Conservation (phyloP, 352 stramenopile species). For the Aphanomyces stellatus region DNA sequence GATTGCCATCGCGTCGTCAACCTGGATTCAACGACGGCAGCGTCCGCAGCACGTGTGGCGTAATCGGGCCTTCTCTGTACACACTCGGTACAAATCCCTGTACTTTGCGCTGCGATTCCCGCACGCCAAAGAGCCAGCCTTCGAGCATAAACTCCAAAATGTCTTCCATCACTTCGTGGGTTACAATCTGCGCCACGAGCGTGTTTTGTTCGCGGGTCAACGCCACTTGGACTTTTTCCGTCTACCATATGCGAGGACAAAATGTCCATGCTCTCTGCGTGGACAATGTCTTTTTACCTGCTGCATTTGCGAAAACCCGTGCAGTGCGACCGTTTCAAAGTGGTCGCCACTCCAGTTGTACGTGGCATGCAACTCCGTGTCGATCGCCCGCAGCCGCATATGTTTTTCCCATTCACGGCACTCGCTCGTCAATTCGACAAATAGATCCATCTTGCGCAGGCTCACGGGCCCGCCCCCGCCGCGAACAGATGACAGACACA, state of each 20-base stretch:
- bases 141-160: constrained; percentile 94
- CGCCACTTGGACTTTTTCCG: constrained; percentile 60
- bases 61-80: constrained; percentile 66
- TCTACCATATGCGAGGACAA: no score
- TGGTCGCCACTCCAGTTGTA: constrained; percentile 69
- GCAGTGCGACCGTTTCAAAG: constrained; percentile 85
- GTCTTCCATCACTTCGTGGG: constrained; percentile 88
- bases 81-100: constrained; percentile 79
- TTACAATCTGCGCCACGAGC: constrained; percentile 77
- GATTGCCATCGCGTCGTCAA: not conserved
- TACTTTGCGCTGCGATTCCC: constrained; percentile 60
- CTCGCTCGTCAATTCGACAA: constrained; percentile 62
- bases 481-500: constrained; percentile 58
- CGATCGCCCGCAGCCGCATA: constrained; percentile 65
- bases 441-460: constrained; percentile 56
- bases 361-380: constrained; percentile 88
- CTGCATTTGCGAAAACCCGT: constrained; percentile 86
- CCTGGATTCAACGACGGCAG: constrained; percentile 28
- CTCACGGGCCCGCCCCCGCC: constrained; percentile 36
- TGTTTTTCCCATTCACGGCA: constrained; percentile 62
- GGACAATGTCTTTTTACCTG: constrained; percentile 25
- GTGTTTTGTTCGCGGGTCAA: constrained; percentile 83
- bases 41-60: constrained; percentile 54
- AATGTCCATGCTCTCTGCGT: no score
- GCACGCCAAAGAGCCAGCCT: constrained; percentile 94